Evolutionary conservation across 169 alveolate genomes (phyloP).

Genomic region (Eimeria acervulina): DNA sequence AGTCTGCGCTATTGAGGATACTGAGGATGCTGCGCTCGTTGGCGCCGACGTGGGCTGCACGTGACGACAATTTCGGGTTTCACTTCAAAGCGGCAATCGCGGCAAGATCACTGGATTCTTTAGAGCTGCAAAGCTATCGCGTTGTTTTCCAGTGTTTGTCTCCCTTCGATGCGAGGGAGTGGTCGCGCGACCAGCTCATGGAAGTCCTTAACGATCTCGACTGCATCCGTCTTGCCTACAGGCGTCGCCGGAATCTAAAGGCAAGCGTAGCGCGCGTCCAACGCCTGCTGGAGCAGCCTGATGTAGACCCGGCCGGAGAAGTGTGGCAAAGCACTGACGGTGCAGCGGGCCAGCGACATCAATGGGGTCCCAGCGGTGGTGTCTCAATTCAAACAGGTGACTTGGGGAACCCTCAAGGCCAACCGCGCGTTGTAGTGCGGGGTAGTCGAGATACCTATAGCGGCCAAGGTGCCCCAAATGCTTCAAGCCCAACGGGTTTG

Average conservation of each 20-base stretch:
- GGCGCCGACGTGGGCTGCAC: constrained; percentile 83
- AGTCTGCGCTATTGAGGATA: constrained; percentile 59
- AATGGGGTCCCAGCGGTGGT: constrained; percentile 53
- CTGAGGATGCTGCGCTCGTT: constrained; percentile 79
- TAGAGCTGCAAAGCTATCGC: constrained; percentile 71
- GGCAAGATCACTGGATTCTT: constrained; percentile 67
- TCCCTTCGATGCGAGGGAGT: constrained; percentile 73
- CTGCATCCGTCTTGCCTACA: constrained; percentile 65
- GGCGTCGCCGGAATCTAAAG: constrained; percentile 73
- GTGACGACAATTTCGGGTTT: constrained; percentile 76
- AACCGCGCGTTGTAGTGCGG: constrained; percentile 37
- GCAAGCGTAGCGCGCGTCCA: constrained; percentile 73
- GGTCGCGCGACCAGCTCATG: constrained; percentile 79
- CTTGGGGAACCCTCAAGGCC: constrained; percentile 2
- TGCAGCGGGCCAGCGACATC: constrained; percentile 48
- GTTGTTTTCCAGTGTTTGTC: constrained; percentile 74
- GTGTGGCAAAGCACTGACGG: constrained; percentile 14
- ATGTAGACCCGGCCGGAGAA: constrained; percentile 9
- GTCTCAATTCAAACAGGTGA: neutral
- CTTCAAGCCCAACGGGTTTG: neutral
- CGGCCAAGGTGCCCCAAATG: neutral
- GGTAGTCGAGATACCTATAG: constrained; percentile 17
- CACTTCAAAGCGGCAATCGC: constrained; percentile 65
- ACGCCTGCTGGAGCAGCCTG: constrained; percentile 66
- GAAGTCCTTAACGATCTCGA: constrained; percentile 81